phyloP scores from a whole-genome alignment of 1,139 yeast genomes.

The Fermentozyma sake region DNA sequence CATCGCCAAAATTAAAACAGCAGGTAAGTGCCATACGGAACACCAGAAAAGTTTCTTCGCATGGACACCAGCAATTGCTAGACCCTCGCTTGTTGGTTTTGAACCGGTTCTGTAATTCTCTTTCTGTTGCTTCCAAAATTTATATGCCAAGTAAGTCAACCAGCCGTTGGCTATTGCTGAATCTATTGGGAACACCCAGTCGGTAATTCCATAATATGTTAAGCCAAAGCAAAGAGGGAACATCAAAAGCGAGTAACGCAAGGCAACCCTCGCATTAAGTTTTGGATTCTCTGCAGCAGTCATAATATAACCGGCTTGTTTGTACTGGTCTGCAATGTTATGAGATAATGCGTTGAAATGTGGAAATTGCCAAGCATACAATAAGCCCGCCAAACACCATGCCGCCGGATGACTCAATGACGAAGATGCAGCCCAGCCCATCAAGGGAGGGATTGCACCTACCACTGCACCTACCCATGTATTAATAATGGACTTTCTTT shows the following conservation, averaged over 20 bases:
- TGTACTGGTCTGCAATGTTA: conserved; percentile 81
- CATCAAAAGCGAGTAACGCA: conserved; percentile 84
- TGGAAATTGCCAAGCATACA: conserved; percentile 98
- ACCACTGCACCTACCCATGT: conserved; percentile 99
- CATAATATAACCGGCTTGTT: conserved; percentile 94
- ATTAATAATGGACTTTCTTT: conserved; percentile 76
- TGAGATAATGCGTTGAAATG: conserved; percentile 93
- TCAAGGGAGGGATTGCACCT: conserved; percentile 96
- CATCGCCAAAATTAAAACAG: conserved; percentile 85
- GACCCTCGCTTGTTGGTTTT: conserved; percentile 49
- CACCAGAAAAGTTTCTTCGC: conserved; percentile 92
- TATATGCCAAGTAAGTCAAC: conserved; percentile 75
- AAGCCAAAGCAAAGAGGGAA: conserved; percentile 89
- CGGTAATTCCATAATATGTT: conserved; percentile 76
- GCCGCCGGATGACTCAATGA: conserved; percentile 84
- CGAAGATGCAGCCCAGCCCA: conserved; percentile 99
- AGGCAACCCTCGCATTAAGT: conserved; percentile 88
- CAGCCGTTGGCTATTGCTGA: conserved; percentile 80
- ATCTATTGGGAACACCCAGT: conserved; percentile 73
- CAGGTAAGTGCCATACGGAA: conserved; percentile 92
- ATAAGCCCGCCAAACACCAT: conserved; percentile 86
- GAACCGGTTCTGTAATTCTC: conserved; percentile 42
- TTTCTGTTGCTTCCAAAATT: conserved; percentile 79
- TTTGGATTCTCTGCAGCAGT: conserved; percentile 90
- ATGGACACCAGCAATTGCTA: conserved; percentile 53